Base-by-base conservation (phyloP, 106 monocot species). In the Vanilla planifolia region DNA sequence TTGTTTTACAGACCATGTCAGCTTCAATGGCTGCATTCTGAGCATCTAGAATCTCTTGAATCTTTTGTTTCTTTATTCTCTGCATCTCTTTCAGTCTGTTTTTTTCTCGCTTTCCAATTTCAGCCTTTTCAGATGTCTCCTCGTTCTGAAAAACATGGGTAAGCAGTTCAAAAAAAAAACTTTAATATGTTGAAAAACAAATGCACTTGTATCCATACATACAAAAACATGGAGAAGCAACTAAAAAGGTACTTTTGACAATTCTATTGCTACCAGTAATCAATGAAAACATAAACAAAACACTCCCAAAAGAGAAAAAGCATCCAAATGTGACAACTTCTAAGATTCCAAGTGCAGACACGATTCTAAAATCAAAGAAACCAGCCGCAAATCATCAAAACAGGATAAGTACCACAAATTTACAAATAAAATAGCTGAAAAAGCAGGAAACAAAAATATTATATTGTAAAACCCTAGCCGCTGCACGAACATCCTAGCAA, bases 21-120 rank as follows among this genome's bases (percentile, higher is more conserved):
- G 84, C 89, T 61, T 89, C 80, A 56, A 89, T 75, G 48, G 80
- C 59, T 58, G 89, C 84, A 78, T 89, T 89, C 29, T 89, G 89
- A 4, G 78, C 62, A 44, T 75, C 75, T 60, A 89, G 55, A 45
- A 89, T 84, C 61, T 85, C 84, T 61, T 85, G 77, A 67, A 89
- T 63, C 59, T 85, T 89, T 37, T 81, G 77, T 36, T 81, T 89
- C 75, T 89, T 89, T 43, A 85, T 22, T 59, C 63, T 74, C 66
- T 89, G 80, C 45, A 85, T 75, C 71, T 89, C 80, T 63, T 30
- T 84, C 11, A 89, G 78, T 68, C 84, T 84, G 15, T 63, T 75
- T 43, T 39, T 84, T 66, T 89, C 89, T 14, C 65, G 64, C 56
- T 72, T 81, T 28, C 75, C 80, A 60, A 85, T 61, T 16, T 72